Evolutionary conservation across 106 monocot genomes (phyloP).

Genomic region (Acanthochlamys bracteata): DNA sequence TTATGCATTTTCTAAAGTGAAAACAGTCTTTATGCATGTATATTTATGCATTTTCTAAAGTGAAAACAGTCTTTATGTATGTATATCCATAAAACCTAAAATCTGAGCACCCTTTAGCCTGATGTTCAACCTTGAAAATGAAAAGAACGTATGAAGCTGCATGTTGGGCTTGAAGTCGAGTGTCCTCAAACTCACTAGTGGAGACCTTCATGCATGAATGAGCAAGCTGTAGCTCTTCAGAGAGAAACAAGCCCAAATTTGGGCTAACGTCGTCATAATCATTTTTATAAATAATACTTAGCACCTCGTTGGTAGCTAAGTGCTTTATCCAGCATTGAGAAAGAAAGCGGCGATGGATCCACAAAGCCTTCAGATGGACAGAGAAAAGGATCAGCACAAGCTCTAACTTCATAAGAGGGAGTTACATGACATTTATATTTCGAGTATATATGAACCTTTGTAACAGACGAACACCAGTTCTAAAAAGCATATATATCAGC

Average conservation of each 20-base stretch:
- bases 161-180: conserved; percentile 36
- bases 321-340: conserved; percentile 50
- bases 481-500: no score
- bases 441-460: no score
- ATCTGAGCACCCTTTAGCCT: no score
- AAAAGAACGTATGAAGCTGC: conserved; percentile 54
- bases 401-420: no score
- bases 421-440: no score
- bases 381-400: neutral
- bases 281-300: neutral
- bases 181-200: conserved; percentile 49
- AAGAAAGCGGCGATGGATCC: conserved; percentile 68
- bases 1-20: neutral
- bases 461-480: no score
- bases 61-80: neutral
- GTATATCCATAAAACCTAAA: no score
- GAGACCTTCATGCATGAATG: conserved; percentile 18
- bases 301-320: conserved; percentile 1
- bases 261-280: neutral
- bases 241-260: conserved; percentile 26
- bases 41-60: neutral
- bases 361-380: conserved; percentile 43
- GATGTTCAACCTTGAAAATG: conserved; percentile 45
- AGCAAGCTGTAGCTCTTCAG: conserved; percentile 37
- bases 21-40: neutral